These are phyloP conservation scores for Cladophialophora carrionii DNA, from an alignment of 2,329 filamentous ascomycete species.

Conservation along the genomic window DNA sequence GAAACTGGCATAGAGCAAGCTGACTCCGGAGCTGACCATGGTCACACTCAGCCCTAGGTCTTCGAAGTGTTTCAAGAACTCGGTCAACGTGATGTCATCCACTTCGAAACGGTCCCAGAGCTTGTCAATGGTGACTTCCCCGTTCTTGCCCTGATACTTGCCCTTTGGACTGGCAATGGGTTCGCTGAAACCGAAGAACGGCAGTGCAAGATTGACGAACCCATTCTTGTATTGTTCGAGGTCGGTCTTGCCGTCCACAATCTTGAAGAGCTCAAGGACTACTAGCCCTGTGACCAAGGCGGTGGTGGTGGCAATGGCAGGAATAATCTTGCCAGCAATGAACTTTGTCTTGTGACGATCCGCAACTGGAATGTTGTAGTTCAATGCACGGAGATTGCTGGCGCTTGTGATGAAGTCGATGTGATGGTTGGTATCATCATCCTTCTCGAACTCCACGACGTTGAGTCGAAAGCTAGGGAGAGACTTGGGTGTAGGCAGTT, in stretches of 20 bases:
- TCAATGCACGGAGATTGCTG: conserved; percentile 93
- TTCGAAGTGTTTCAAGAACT: conserved; percentile 82
- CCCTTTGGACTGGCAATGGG: conserved; percentile 93
- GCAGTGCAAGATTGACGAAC: conserved; percentile 92
- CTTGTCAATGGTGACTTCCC: conserved; percentile 85
- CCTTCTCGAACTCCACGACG: conserved; percentile 97
- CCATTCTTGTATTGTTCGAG: conserved; percentile 99
- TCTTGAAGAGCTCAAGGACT: conserved; percentile 91
- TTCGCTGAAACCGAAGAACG: conserved; percentile 98
- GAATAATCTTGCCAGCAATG: conserved; percentile 99
- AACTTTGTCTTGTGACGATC: conserved; percentile 99
- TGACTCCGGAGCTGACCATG: conserved; percentile 98
- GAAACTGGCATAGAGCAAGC: conserved; percentile 90
- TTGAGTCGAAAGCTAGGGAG: conserved; percentile 86
- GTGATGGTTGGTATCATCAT: conserved; percentile 96
- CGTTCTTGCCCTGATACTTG: conserved; percentile 77
- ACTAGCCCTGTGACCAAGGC: conserved; percentile 93
- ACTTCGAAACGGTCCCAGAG: conserved; percentile 95
- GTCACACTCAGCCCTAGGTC: conserved; percentile 77
- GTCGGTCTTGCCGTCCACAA: conserved; percentile 93
- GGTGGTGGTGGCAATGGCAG: conserved; percentile 95
- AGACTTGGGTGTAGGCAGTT: conserved; percentile 76
- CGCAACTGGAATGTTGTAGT: conserved; percentile 93
- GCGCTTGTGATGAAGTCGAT: conserved; percentile 99
- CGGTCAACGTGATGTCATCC: conserved; percentile 77